Evolutionary conservation across 2,329 filamentous ascomycete genomes (phyloP).

Genomic region (Aspergillus ochraceoroseus): DNA sequence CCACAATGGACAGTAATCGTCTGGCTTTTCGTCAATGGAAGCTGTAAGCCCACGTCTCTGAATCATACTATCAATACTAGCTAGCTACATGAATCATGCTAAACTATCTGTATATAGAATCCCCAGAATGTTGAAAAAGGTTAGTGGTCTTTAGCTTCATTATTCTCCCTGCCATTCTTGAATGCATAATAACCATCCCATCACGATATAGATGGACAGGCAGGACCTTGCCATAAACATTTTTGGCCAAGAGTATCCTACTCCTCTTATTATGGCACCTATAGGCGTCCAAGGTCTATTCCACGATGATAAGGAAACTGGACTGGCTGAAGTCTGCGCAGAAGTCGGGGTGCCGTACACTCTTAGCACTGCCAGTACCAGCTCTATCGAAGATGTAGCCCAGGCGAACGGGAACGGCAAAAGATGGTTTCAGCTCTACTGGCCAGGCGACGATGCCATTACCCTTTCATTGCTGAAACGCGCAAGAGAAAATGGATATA

Average conservation of each 20-base stretch:
- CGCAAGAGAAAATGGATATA: conserved; percentile 59
- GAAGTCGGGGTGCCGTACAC: conserved; percentile 61
- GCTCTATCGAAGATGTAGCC: conserved; percentile 63
- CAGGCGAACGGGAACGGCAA: conserved; percentile 53
- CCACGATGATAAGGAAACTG: conserved; percentile 61
- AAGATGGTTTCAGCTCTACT: conserved; percentile 72
- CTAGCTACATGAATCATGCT: background rate
- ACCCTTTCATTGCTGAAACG: conserved; percentile 59
- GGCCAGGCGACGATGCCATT: conserved; percentile 62
- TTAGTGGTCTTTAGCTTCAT: conserved; percentile 10
- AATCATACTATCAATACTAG: background rate
- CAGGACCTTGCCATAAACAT: conserved; percentile 51
- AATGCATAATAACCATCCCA: background rate
- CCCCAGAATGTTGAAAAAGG: conserved; percentile 48
- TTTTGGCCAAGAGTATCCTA: conserved; percentile 48
- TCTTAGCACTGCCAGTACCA: conserved; percentile 60
- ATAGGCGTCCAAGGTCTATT: conserved; percentile 66
- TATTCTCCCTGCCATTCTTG: background rate
- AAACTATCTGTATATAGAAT: conserved; percentile 38
- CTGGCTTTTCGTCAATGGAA: conserved; percentile 54
- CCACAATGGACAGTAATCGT: conserved; percentile 58
- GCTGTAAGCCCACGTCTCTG: conserved; percentile 26
- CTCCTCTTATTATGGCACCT: conserved; percentile 60
- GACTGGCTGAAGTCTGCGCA: conserved; percentile 58
- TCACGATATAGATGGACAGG: conserved; percentile 26